These are phyloP conservation scores for Diplodia corticola DNA, from an alignment of 2,329 filamentous ascomycete genomes.

Conservation along the genomic window DNA sequence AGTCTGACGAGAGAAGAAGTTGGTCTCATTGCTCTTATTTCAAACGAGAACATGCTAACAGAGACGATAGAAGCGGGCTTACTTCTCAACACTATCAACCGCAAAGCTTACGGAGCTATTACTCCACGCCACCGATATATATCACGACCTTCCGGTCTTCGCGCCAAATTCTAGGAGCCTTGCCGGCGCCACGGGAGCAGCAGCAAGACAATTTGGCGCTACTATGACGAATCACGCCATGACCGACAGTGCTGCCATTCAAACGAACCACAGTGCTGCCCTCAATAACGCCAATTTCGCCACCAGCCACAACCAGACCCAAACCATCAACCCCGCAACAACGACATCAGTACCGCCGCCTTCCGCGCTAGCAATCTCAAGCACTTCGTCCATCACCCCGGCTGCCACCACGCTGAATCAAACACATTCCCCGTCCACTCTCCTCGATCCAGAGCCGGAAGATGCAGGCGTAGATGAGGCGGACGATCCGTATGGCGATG, in stretches of 20 bases:
- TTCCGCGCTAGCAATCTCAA: constrained; percentile 18
- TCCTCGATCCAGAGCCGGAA: not conserved
- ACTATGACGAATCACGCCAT: constrained; percentile 22
- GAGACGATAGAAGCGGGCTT: constrained; percentile 58
- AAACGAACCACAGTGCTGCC: not conserved
- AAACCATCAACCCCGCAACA: constrained; percentile 24
- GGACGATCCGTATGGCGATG: constrained; percentile 38
- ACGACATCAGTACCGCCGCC: constrained; percentile 23
- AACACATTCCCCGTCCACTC: not conserved
- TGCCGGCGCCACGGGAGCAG: constrained; percentile 25
- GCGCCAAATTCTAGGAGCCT: constrained; percentile 38
- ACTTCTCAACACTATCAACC: constrained; percentile 63
- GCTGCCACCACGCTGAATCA: not conserved
- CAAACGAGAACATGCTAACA: constrained; percentile 26
- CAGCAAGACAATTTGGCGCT: constrained; percentile 21
- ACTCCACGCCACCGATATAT: constrained; percentile 59
- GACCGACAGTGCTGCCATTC: constrained; percentile 23
- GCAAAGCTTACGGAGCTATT: constrained; percentile 65
- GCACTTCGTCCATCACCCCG: not conserved
- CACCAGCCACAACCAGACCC: not conserved
- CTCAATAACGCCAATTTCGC: constrained; percentile 15
- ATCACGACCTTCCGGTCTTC: constrained; percentile 69
- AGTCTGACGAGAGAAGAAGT: constrained; percentile 47
- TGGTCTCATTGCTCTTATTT: constrained; percentile 24
- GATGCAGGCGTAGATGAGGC: not conserved